Conservation (phyloP, 2,329 filamentous ascomycete species). For the Cladosporium velox region DNA sequence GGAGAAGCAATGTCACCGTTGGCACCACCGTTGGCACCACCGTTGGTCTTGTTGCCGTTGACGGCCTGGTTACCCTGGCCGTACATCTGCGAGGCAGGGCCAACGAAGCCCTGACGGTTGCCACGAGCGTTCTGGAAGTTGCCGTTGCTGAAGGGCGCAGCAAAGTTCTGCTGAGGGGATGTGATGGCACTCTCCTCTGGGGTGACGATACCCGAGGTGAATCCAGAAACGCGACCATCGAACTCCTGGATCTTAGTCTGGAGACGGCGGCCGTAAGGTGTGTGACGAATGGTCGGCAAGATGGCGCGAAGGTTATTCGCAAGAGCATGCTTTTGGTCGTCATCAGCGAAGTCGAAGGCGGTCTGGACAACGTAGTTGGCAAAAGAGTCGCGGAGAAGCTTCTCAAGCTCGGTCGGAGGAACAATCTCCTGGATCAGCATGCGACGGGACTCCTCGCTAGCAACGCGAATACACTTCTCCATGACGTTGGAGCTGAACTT, state of each 20-base stretch:
- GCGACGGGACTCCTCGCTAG: conserved; percentile 71
- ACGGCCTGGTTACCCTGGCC: conserved; percentile 20
- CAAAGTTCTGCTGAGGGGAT: conserved; percentile 8
- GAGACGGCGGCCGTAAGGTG: conserved; percentile 91
- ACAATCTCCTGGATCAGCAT: conserved; percentile 84
- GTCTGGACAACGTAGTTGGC: conserved; percentile 99
- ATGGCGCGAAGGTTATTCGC: conserved; percentile 85
- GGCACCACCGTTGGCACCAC: conserved; percentile 19
- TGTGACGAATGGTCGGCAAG: conserved; percentile 80
- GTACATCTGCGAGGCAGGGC: conserved; percentile 29
- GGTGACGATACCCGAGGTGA: conserved; percentile 26
- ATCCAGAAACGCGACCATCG: conserved; percentile 47
- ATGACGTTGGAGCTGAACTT: conserved; percentile 99
- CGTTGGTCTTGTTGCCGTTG: conserved; percentile 20
- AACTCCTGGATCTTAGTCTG: conserved; percentile 76
- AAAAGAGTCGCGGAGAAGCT: conserved; percentile 85
- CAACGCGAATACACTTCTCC: conserved; percentile 85
- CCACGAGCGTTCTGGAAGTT: conserved; percentile 29
- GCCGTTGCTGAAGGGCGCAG: conserved; percentile 23
- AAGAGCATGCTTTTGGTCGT: conserved; percentile 70
- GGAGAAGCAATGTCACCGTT: conserved; percentile 31
- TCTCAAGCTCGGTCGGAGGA: conserved; percentile 74
- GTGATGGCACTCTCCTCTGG: conserved; percentile 20
- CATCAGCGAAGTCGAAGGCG: conserved; percentile 80
- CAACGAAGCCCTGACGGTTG: conserved; percentile 35